Percentiles rank a stretch among this genome's conserved stretches.
phyloP scores from a whole-genome alignment of 2,329 filamentous ascomycete species.

The Ophiosphaerella herpotricha region DNA sequence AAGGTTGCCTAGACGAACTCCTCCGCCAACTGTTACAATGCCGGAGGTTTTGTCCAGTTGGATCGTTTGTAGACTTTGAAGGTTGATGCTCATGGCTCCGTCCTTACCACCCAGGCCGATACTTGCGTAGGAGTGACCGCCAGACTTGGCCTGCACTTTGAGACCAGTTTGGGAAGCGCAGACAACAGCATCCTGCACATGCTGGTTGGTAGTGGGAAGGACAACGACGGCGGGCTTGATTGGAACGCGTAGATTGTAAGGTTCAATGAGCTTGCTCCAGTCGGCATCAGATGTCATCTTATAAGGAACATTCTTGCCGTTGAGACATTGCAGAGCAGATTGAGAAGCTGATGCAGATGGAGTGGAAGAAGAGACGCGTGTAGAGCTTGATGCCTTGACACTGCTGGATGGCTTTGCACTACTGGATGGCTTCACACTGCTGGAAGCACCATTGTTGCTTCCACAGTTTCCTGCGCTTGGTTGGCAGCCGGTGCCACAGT shows the following conservation, averaged over 20 bases:
- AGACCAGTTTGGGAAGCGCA: slow-evolving; percentile 58
- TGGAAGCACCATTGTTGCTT: slow-evolving; percentile 15
- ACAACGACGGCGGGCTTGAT: slow-evolving; percentile 61
- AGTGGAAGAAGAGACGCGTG: slow-evolving; percentile 5
- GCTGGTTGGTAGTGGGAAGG: slow-evolving; percentile 57
- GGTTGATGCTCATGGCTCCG: slow-evolving; percentile 55
- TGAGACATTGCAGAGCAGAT: slow-evolving; percentile 34
- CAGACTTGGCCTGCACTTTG: slow-evolving; percentile 66
- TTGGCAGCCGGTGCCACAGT: slow-evolving; percentile 42
- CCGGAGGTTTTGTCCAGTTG: slow-evolving; percentile 47
- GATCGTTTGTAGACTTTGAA: slow-evolving; percentile 53
- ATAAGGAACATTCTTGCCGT: slow-evolving; percentile 40
- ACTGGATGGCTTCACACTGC: slow-evolving; percentile 6
- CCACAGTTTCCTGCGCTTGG: slow-evolving; percentile 37
- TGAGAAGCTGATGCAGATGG: slow-evolving; percentile 16
- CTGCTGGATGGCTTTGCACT: slow-evolving; percentile 15
- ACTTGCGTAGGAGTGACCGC: slow-evolving; percentile 67
- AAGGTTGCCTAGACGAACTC: slow-evolving; percentile 53
- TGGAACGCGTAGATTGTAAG: slow-evolving; percentile 44
- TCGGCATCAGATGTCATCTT: slow-evolving; percentile 31
- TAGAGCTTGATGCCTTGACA: slow-evolving; percentile 11
- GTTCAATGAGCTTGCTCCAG: slow-evolving; percentile 35
- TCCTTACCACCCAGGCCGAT: slow-evolving; percentile 56
- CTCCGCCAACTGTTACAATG: slow-evolving; percentile 54
- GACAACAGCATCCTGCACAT: slow-evolving; percentile 62